Evolutionary conservation across 2,329 filamentous ascomycete species (phyloP), one percentile per base, ranked within the genome.

Genomic region (Xylaria sp.): DNA sequence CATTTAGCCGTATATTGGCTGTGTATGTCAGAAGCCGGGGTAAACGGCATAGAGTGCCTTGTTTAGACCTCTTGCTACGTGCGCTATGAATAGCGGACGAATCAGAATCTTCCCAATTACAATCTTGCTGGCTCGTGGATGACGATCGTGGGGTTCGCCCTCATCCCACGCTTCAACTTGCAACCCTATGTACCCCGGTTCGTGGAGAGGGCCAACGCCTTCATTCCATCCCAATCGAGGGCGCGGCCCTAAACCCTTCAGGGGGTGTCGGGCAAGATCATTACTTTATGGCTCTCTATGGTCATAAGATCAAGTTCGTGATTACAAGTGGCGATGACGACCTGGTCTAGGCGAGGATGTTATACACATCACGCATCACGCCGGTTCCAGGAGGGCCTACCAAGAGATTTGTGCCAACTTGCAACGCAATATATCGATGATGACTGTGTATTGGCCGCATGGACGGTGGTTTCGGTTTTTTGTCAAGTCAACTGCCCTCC

Each of bases 1-100:
- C 41, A 73, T 73, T 73, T 73, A 73, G 71, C 71, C 71, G 69
- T 68, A 72, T 68, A 73, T 70, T 61, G 58, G 58, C 53, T 65
- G 54, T 58, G 60, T 64, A 53, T 67, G 66, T 55, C 56, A 37
- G 66, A n/a, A 48, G 44, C 60, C 29, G 58, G 68, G 70, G 60
- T 69, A 66, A 67, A 68, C 54, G 64, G 62, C 67, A 54, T 27
- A 60, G 54, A 62, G 59, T 31, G 52, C 55, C 59, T 54, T 47
- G 51, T 54, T 64, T 41, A 55, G 47, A 46, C 58, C 60, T 60
- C 52, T 62, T 63, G 52, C 64, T 58, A 63, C 60, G 47, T 64
- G 51, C 49, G 29, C 63, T 68, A 70, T 66, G 68, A 68, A 70
- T 70, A 68, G 60, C 57, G 61, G 62, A 49, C 66, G 63, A 70